Conservation (phyloP, 306 rosid genomes). For the Comarum palustre region DNA sequence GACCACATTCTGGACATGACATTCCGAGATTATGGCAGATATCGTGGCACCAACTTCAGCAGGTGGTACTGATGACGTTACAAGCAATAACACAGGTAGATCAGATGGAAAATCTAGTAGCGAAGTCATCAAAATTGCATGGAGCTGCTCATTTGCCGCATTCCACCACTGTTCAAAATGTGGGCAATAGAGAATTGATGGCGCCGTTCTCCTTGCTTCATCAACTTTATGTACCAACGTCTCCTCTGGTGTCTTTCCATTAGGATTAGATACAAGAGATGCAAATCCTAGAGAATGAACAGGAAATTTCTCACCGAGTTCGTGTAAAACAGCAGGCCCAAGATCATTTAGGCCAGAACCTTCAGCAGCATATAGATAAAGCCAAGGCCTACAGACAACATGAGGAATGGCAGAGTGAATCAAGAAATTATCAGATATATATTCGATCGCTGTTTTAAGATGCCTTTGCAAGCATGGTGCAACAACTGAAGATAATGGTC, state of each 20-base stretch:
- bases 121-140: constrained; percentile 81
- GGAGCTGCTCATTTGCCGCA: constrained; percentile 83
- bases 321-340: constrained; percentile 95
- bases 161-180: constrained; percentile 93
- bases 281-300: constrained; percentile 91
- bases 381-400: constrained; percentile 80
- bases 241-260: constrained; percentile 95
- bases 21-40: constrained; percentile 55
- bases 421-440: constrained; percentile 67
- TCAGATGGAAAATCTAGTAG: constrained; percentile 85
- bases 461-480: constrained; percentile 71
- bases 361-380: constrained; percentile 79
- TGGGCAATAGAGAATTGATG: constrained; percentile 84
- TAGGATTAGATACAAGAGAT: constrained; percentile 86
- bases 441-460: constrained; percentile 58
- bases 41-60: constrained; percentile 68
- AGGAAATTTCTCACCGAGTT: constrained; percentile 81
- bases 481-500: constrained; percentile 83
- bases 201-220: constrained; percentile 92
- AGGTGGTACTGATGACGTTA: constrained; percentile 58
- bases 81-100: constrained; percentile 72
- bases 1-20: constrained; percentile 55
- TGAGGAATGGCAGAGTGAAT: constrained; percentile 81
- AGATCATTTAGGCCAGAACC: constrained; percentile 96
- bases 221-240: constrained; percentile 89